phyloP scores from a whole-genome alignment of 495 filamentous ascomycete species.

The Annulohypoxylon maeteangense region DNA sequence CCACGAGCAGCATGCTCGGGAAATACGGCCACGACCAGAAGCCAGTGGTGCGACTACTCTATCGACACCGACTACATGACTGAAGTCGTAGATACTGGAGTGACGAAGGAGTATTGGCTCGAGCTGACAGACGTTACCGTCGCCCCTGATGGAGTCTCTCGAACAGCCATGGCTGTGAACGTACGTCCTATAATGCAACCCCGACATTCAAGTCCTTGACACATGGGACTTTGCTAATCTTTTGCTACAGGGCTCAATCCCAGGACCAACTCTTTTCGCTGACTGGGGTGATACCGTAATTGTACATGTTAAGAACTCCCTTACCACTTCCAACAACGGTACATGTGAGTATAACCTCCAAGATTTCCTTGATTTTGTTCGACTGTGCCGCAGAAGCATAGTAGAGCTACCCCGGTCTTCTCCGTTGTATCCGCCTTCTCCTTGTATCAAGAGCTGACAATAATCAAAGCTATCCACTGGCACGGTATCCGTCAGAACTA shows the following conservation, averaged over 20 bases:
- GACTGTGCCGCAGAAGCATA: neutral
- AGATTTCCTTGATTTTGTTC: neutral
- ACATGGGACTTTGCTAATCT: neutral
- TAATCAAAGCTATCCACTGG: constrained; percentile 62
- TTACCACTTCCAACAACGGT: constrained; percentile 37
- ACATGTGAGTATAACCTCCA: constrained; percentile 25
- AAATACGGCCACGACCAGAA: constrained; percentile 54
- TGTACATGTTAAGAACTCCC: constrained; percentile 37
- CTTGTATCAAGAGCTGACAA: neutral
- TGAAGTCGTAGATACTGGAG: constrained; percentile 59
- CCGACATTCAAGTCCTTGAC: neutral
- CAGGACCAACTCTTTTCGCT: constrained; percentile 55
- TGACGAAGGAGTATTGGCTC: constrained; percentile 58
- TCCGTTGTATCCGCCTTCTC: neutral
- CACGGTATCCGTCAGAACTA: constrained; percentile 56
- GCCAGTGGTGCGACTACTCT: constrained; percentile 52
- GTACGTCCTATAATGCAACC: constrained; percentile 9
- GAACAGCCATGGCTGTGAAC: constrained; percentile 57
- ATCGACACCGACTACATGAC: constrained; percentile 67
- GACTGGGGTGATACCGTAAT: constrained; percentile 61
- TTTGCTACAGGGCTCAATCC: constrained; percentile 47
- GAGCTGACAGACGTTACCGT: constrained; percentile 56
- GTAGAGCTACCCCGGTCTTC: neutral
- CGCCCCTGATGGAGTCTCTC: constrained; percentile 61
- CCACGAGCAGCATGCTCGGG: constrained; percentile 51